These are phyloP conservation scores for Lactarius sp. DNA, from an alignment of 768 basidiomycete species.

Conservation along the genomic window DNA sequence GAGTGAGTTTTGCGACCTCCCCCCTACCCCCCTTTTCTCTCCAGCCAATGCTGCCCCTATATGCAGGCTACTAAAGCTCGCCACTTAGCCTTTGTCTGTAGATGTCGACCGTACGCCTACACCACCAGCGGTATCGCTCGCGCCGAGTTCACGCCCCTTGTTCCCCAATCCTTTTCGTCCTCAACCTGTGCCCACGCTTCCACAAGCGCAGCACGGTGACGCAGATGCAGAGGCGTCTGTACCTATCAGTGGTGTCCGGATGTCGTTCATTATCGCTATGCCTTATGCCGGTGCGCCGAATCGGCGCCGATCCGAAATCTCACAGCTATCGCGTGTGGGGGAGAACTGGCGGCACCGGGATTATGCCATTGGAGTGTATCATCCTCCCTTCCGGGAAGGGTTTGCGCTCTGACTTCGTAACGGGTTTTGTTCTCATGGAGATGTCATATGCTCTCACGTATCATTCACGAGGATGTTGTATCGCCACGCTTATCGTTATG, in stretches of 20 bases:
- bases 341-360: conserved; percentile 16
- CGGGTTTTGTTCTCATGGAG: not conserved
- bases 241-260: not conserved
- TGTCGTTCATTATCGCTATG: conserved; percentile 23
- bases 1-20: not conserved
- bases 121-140: no score
- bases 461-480: not conserved
- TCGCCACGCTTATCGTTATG: not conserved
- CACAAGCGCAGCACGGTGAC: not conserved
- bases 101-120: not conserved
- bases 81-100: conserved; percentile 12
- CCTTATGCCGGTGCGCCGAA: conserved; percentile 2
- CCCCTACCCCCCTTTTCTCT: not conserved
- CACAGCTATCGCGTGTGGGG: not conserved
- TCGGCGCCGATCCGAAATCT: conserved; percentile 7
- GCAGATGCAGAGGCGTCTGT: not conserved
- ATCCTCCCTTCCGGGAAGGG: conserved; percentile 15
- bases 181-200: not conserved
- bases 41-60: not conserved
- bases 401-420: not conserved
- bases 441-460: not conserved
- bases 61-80: not conserved
- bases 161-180: not conserved
- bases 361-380: conserved; percentile 21
- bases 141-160: not conserved